Evolutionary conservation across 306 rosid species (phyloP), one percentile per base, ranked within the genome.

Genomic region (Castanospermum australe): DNA sequence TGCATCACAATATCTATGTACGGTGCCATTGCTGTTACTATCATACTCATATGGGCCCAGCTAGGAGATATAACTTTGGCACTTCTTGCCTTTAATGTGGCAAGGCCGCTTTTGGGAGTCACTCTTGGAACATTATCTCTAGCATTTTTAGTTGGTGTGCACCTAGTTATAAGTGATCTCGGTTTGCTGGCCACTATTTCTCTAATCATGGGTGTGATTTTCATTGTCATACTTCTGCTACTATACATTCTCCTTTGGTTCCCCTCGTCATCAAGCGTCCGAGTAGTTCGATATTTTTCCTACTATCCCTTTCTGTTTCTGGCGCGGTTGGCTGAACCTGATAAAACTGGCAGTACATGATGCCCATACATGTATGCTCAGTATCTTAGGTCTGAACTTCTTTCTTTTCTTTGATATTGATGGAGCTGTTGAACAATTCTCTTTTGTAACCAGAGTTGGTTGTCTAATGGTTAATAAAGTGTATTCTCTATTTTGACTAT

Each of bases 111-210:
- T 21, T 30, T 84, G 25, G 87, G 79, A 8, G 1, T 84, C 4
- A 47, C 84, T 61, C 70, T 84, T 0, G 24, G 41, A 5, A 75
- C 51, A 51, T 6, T 75, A 28, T 80, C 78, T 2, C 1, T 71
- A 38, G 75, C 89, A 10, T 86, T 82, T 59, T 33, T 77, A 73
- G 77, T 77, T 4, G 86, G 84, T 12, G 82, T 82, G 5, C 78
- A 54, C 13, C 44, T 78, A 3, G 76, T 63, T 0, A 61, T 70
- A 4, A 60, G 76, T 5, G n/a, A 61, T 25, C 85, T 75, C 3
- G 8, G 2, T 21, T 71, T 74, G 83, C 73, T 85, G 15, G 55
- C 73, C 1, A 73, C n/a, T 24, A 0, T 68, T 35, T 35, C 48
- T 6, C 0, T 81, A 4, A 44, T 52, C 13, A 7, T 39, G 0